Conservation (phyloP, 2,329 filamentous ascomycete species). For the Gyromitra esculenta region DNA sequence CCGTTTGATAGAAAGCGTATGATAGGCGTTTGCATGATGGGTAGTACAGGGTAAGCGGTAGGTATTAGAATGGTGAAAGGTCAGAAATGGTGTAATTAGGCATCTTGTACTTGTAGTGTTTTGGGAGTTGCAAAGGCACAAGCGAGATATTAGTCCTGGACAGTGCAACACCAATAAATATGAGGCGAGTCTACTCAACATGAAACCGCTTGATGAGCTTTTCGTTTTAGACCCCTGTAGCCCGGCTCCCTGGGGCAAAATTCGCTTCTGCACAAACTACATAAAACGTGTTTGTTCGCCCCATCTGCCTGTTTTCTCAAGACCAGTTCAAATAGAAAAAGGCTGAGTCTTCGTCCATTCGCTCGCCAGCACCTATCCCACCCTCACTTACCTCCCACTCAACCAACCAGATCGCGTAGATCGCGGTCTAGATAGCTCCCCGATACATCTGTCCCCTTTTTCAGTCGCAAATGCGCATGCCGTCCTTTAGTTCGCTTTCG, state of each 20-base stretch:
- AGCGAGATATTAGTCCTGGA: background rate
- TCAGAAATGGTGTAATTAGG: background rate
- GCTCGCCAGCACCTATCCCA: background rate
- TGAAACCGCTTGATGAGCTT: slow-evolving; percentile 10
- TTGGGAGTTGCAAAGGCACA: background rate
- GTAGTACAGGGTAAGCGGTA: background rate
- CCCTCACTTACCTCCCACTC: background rate
- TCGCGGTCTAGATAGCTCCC: background rate
- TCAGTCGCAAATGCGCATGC: slow-evolving; percentile 14
- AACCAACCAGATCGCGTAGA: background rate
- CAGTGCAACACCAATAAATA: slow-evolving; percentile 4
- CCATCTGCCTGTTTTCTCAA: background rate
- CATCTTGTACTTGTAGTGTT: background rate
- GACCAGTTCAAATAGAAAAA: background rate
- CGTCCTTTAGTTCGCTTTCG: slow-evolving; percentile 29
- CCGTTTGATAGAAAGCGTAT: slow-evolving; percentile 11
- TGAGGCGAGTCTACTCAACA: background rate
- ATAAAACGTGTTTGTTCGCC: slow-evolving; percentile 8
- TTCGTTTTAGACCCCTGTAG: slow-evolving; percentile 15
- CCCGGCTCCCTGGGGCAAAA: background rate
- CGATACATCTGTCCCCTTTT: background rate
- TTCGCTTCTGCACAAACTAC: background rate
- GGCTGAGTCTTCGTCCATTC: slow-evolving; percentile 16
- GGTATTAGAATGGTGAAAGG: background rate
- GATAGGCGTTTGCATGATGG: slow-evolving; percentile 26